These are phyloP conservation scores for Aspergillus taichungensis DNA, from an alignment of 495 filamentous ascomycete species.

Conservation along the genomic window DNA sequence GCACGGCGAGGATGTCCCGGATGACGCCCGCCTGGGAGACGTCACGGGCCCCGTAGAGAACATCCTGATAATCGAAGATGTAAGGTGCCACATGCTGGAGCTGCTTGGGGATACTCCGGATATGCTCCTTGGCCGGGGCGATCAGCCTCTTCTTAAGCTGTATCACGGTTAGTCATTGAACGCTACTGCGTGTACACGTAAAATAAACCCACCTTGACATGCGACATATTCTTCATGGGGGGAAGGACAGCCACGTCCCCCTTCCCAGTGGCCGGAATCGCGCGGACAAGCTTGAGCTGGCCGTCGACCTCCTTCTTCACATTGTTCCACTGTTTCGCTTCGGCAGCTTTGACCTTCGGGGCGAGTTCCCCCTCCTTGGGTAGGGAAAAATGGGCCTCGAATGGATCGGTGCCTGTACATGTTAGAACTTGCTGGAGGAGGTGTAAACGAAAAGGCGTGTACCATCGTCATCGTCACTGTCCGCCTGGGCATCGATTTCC, in stretches of 20 bases:
- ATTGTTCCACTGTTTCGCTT: constrained; percentile 48
- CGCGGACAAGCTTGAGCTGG: constrained; percentile 37
- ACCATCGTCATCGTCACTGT: constrained; percentile 35
- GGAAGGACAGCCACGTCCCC: constrained; percentile 20
- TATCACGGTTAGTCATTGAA: constrained; percentile 1
- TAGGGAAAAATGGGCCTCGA: constrained; percentile 66
- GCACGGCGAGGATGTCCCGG: constrained; percentile 66
- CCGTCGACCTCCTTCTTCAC: constrained; percentile 29
- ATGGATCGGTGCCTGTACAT: constrained; percentile 53
- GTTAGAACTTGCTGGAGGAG: neutral
- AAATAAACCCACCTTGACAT: constrained; percentile 25
- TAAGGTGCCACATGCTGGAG: constrained; percentile 30
- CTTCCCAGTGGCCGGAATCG: constrained; percentile 29
- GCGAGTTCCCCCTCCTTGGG: constrained; percentile 49
- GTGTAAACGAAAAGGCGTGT: neutral
- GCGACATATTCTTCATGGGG: constrained; percentile 27
- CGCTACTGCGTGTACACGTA: no score
- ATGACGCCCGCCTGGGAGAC: constrained; percentile 54
- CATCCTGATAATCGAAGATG: constrained; percentile 67
- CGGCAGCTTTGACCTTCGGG: constrained; percentile 42
- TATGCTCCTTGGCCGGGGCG: constrained; percentile 20
- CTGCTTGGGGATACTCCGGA: constrained; percentile 27
- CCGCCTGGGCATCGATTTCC: constrained; percentile 33
- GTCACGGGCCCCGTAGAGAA: constrained; percentile 67
- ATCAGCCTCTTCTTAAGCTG: constrained; percentile 41